These are phyloP conservation scores for Myriosclerotinia curreyana DNA, from an alignment of 2,329 filamentous ascomycete species.

Conservation along the genomic window DNA sequence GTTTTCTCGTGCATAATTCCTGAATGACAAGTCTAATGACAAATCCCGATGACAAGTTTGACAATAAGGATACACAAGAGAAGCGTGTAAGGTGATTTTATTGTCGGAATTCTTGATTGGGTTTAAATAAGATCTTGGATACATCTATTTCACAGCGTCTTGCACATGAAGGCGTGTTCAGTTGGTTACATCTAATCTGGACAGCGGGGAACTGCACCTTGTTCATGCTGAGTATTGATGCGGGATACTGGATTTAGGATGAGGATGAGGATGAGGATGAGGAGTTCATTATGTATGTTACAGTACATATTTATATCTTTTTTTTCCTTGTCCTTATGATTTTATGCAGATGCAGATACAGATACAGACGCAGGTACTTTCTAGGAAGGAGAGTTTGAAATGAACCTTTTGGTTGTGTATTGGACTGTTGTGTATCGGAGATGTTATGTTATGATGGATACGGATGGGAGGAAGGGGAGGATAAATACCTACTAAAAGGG, in stretches of 20 bases:
- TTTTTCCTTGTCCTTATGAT: background rate
- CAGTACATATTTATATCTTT: constrained; percentile 1
- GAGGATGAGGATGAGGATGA: too few species aligned
- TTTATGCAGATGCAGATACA: too few species aligned
- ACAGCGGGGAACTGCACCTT: constrained; percentile 8
- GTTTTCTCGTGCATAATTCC: constrained; percentile 17
- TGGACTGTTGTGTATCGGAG: background rate
- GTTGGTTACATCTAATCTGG: constrained; percentile 12
- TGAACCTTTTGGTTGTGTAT: too few species aligned
- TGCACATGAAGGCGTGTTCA: too few species aligned
- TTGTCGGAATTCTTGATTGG: background rate
- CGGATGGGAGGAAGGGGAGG: background rate
- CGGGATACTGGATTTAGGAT: background rate
- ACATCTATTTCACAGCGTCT: too few species aligned
- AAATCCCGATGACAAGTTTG: constrained; percentile 11
- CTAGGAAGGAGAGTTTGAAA: background rate
- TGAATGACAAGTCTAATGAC: constrained; percentile 9
- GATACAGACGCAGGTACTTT: too few species aligned
- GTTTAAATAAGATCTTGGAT: too few species aligned
- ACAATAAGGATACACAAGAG: background rate
- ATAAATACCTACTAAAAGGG: background rate
- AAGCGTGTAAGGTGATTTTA: constrained; percentile 6
- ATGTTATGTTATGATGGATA: background rate
- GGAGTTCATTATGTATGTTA: background rate
- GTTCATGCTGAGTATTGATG: background rate